Base-by-base conservation (phyloP, 345 rosid genomes). In the Eucalyptus viminalis region DNA sequence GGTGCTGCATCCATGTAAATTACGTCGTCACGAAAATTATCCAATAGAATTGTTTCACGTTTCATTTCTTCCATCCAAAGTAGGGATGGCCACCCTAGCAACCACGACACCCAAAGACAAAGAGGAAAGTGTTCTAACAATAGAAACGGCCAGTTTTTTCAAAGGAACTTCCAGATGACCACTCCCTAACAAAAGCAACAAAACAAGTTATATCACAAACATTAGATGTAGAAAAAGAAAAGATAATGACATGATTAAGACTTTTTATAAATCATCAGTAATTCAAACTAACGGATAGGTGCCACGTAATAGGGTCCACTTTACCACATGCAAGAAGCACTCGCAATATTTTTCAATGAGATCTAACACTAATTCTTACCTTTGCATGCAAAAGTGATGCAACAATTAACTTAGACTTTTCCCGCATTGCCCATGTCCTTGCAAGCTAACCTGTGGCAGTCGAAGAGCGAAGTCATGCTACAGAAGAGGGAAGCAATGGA, bases 11-110 rank as follows among this genome's bases (percentile, higher is more conserved):
- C 43, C 43, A 15, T 7, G 11, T 40, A 14, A 51, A 86, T 53
- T 49, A 29, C 9, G 2, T 86, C 17, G 9, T 86, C 25, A 49
- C 87, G 11, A 15, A 86, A 4, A 1, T 51, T 51, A 51, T 51
- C 9, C 49, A 49, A 67, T 15, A 34, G 11, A 65, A 45, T 37
- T 12, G n/a, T 86, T 51, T 29, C 24, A 4, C 44, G 0, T 21
- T 47, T 43, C 91, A 96, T 88, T 93, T 95, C 93, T 93, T 96
- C 91, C 94, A 89, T 88, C 94, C 88, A 80, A 95, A 87, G 86
- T 93, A 94, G 89, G 90, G 45, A 96, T 92, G 80, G 98, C 97
- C 53, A 92, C 96, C 31, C 97, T 95, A 51, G 95, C 95, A 86
- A 93, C 95, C 6, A 93, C 94, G 80, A 92, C 91, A 27, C 96